Evolutionary conservation across 164 flowering plant species (phyloP), one percentile per base, ranked within the genome.

Genomic region (Amborella trichopoda): DNA sequence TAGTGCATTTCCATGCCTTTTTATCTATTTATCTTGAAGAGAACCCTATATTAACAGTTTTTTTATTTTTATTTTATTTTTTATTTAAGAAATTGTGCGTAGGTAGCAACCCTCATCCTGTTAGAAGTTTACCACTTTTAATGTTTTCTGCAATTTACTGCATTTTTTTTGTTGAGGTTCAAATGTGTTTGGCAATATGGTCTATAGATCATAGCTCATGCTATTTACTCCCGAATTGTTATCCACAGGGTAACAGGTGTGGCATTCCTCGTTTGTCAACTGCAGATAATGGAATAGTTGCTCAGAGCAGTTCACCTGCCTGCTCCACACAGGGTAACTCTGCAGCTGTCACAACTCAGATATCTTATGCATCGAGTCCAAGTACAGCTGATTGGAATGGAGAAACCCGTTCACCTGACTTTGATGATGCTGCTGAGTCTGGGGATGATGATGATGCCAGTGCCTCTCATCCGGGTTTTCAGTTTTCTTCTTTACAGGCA

Each of bases 161-260:
- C n/a, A n/a, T n/a, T n/a, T n/a, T n/a, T n/a, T n/a, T n/a, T n/a
- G n/a, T n/a, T n/a, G n/a, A n/a, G n/a, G n/a, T n/a, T n/a, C n/a
- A n/a, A n/a, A n/a, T n/a, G n/a, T n/a, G n/a, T n/a, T n/a, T n/a
- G n/a, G n/a, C n/a, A n/a, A n/a, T n/a, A n/a, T n/a, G n/a, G n/a
- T n/a, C n/a, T n/a, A n/a, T n/a, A n/a, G n/a, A n/a, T n/a, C n/a
- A n/a, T n/a, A n/a, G n/a, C n/a, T n/a, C n/a, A n/a, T n/a, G n/a
- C n/a, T n/a, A n/a, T n/a, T n/a, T n/a, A n/a, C n/a, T n/a, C n/a
- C n/a, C n/a, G n/a, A n/a, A n/a, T n/a, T 3, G 37, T 26, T 49
- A 28, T 50, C 44, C 61, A 53, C 66, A 80, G 82, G 80, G 76
- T 3, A 68, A 45, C 75, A 74, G 55, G 48, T 63, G 73, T 43